Evolutionary conservation across 805 yeast species (phyloP).

Genomic region (Tetrapisispora namnaoensis): DNA sequence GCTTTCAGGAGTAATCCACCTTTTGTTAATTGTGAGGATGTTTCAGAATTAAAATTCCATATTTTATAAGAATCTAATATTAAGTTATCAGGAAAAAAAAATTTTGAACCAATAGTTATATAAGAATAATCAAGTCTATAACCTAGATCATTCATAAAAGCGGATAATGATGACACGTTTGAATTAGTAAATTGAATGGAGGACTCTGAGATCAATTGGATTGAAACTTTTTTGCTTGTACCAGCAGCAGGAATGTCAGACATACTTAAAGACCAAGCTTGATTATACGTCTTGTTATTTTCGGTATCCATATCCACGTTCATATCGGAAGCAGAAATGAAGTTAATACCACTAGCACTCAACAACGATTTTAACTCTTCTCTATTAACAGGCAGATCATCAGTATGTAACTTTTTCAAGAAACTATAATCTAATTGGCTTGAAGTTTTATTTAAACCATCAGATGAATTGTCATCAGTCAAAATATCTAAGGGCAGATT

Average conservation of each 20-base stretch:
- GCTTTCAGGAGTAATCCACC: slow-evolving; percentile 50
- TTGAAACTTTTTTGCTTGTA: slow-evolving; percentile 42
- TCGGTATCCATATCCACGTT: neutral
- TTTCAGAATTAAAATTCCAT: slow-evolving; percentile 23
- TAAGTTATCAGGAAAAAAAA: slow-evolving; percentile 21
- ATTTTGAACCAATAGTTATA: slow-evolving; percentile 22
- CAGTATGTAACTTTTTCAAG: slow-evolving; percentile 10
- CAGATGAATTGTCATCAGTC: neutral
- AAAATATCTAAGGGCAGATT: slow-evolving; percentile 15
- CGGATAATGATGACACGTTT: slow-evolving; percentile 27
- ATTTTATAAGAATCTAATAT: slow-evolving; percentile 22
- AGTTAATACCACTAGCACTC: neutral
- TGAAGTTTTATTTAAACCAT: neutral
- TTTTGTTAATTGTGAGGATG: slow-evolving; percentile 42
- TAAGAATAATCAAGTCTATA: slow-evolving; percentile 45
- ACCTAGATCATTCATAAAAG: slow-evolving; percentile 54
- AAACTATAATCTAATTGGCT: slow-evolving; percentile 11
- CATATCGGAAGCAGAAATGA: neutral
- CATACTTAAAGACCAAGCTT: slow-evolving; percentile 51
- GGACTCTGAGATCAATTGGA: slow-evolving; percentile 58
- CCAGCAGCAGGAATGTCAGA: slow-evolving; percentile 75
- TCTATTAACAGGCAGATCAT: slow-evolving; percentile 10
- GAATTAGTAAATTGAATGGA: slow-evolving; percentile 25
- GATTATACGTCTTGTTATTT: neutral
- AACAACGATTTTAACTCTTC: neutral